Base-by-base conservation (phyloP, 2,329 filamentous ascomycete species). In the Stagonosporopsis vannaccii region DNA sequence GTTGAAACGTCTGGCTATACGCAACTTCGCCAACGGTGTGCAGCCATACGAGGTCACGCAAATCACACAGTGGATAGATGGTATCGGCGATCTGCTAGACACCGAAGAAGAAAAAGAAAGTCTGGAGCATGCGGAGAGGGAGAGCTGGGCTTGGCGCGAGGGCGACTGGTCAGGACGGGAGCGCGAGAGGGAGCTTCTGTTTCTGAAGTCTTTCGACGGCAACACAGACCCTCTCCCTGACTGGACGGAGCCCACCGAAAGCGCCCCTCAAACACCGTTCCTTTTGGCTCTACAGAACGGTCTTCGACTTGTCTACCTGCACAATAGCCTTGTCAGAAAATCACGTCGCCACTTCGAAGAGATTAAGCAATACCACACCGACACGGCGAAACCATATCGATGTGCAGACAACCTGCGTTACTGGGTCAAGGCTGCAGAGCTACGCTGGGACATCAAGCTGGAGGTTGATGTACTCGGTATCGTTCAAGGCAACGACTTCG, bases 341-440 rank as follows among this genome's bases (percentile, higher is more conserved):
- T 97, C 93, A 20, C 88, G 89, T 71, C 85, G 91, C 26, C 90
- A 90, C 7, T 98, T 98, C 73, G 92, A 93, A 48, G 86, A 91
- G 60, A 97, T 99, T 71, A 92, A 91, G 54, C 85, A 85, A 9
- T 97, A 90, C 75, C 95, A 98, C 75, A 88, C 87, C n/a, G 92
- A 99, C 75, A 94, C 95, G 9, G 88, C 87, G 58, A 98, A 98
- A 78, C 95, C 95, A 0, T 99, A 99, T 75, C 89, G 95, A 44
- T 89, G 89, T 60, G 92, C 93, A 3, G 95, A 99, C 67, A 99
- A 99, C 74, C 82, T 99, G 59, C 87, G 92, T 36, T 99, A 90
- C 81, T 99, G 95, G 94, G 85, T 90, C 77, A 99, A 99, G 80
- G 95, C 94, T 1, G 92, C 93, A 7, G 93, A 99, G 78, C 82